A percentile compares a stretch with the other conserved stretches of the same genome.
phyloP scores from a whole-genome alignment of 805 yeast species.

The Candida easanensis region DNA sequence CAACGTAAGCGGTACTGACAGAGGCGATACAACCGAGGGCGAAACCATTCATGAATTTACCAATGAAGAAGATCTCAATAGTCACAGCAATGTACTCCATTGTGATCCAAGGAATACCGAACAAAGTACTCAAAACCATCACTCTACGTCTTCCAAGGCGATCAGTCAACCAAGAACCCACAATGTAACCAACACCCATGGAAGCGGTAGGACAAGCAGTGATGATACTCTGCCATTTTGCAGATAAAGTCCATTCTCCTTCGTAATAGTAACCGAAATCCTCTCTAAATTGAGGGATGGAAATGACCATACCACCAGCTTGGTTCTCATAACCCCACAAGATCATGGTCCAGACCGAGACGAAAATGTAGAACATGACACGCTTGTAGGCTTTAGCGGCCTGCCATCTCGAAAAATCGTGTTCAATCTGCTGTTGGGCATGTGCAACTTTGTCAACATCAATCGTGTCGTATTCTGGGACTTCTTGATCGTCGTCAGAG shows the following conservation, averaged over 20 bases:
- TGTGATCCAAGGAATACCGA: conserved; percentile 35
- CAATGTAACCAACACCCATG: conserved; percentile 29
- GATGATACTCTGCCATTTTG: conserved; percentile 44
- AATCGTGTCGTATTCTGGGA: conserved; percentile 5
- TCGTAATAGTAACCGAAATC: conserved; percentile 32
- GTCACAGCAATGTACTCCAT: conserved; percentile 38
- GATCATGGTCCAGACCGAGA: conserved; percentile 36
- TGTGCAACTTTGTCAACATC: conserved; percentile 12
- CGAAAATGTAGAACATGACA: conserved; percentile 39
- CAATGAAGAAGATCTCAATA: conserved; percentile 37
- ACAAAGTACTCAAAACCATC: conserved; percentile 28
- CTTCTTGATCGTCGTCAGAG: conserved; percentile 6
- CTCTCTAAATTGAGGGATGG: conserved; percentile 34
- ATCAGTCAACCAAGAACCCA: conserved; percentile 28
- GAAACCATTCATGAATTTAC: conserved; percentile 39
- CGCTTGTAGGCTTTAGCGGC: conserved; percentile 38
- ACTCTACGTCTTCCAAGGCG: conserved; percentile 34
- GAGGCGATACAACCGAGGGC: conserved; percentile 40
- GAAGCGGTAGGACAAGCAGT: conserved; percentile 31
- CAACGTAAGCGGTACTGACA: conserved; percentile 35
- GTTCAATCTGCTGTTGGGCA: conserved; percentile 17
- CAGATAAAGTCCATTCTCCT: conserved; percentile 33
- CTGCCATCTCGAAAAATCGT: conserved; percentile 21
- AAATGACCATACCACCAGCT: conserved; percentile 37
- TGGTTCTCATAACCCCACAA: conserved; percentile 43